Percentiles rank a stretch among this genome's conserved stretches.
These are phyloP conservation scores for Phlebiopsis flavidoalba DNA, from an alignment of 768 basidiomycete species.

Conservation along the genomic window DNA sequence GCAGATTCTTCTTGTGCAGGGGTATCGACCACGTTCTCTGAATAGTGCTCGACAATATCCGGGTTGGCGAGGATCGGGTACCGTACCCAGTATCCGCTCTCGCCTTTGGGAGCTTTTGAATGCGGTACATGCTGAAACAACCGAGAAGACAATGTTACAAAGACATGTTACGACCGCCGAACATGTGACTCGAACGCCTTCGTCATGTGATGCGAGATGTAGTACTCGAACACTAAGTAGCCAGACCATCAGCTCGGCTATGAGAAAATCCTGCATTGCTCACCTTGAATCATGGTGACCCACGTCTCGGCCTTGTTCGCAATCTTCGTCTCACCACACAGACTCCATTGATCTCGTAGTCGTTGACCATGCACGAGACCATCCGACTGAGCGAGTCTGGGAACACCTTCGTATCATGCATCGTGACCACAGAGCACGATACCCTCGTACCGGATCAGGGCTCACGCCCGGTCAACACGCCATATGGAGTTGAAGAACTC, in stretches of 20 bases:
- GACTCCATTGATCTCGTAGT: conserved; percentile 97
- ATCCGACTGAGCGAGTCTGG: conserved; percentile 96
- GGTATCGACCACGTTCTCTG: conserved; percentile 98
- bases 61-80: conserved; percentile 98
- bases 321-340: conserved; percentile 99
- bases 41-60: conserved; percentile 97
- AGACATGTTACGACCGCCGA: conserved; percentile 99
- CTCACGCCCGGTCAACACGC: conserved; percentile 92
- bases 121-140: conserved; percentile 99
- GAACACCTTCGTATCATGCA: conserved; percentile 98
- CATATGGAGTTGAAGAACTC: conserved; percentile 99
- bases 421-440: conserved; percentile 95
- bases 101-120: conserved; percentile 99
- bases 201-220: conserved; percentile 98
- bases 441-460: conserved; percentile 93
- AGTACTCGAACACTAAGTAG: conserved; percentile 93
- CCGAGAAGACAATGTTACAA: conserved; percentile 97
- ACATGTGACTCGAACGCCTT: conserved; percentile 99
- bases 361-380: conserved; percentile 95
- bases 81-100: conserved; percentile 93
- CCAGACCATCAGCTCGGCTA: not conserved
- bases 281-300: conserved; percentile 99
- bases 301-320: conserved; percentile 98
- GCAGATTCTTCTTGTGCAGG: conserved; percentile 98
- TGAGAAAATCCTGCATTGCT: conserved; percentile 23